Base-by-base conservation (phyloP, 768 basidiomycete species). In the Lanmaoa rubissima region DNA sequence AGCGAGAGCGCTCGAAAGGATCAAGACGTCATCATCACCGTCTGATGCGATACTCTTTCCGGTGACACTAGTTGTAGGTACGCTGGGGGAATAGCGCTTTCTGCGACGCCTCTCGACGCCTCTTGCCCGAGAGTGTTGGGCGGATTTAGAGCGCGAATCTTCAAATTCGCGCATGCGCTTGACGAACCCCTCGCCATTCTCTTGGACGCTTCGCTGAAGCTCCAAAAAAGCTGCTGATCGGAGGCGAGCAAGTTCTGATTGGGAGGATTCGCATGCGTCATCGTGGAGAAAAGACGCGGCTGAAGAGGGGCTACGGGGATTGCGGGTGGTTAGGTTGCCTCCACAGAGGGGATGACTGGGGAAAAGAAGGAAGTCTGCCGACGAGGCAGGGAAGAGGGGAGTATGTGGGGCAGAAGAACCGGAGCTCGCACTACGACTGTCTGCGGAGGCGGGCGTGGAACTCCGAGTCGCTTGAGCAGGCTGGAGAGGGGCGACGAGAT, bases 101-200 rank as follows among this genome's bases (percentile, higher is more conserved):
- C 73, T 76, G 17, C 76, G 76, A 57, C 78, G 74, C 64, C 71
- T 75, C 54, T 76, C 74, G 26, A 71, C 56, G 21, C 75, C 75
- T 49, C 75, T 77, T 52, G 74, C 69, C 42, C 75, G 76, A 36
- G 69, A 69, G 54, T 73, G 70, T 14, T 71, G 66, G 49, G 68
- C 73, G 35, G 74, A 73, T 55, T 73, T 72, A 38, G 79, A 79
- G 53, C 82, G 76, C 26, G 77, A 75, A 48, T 76, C 71, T 68
- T 90, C 88, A 65, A 84, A 86, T 60, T 88, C 83, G 53, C 85
- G 85, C 88, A 90, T 90, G 50, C 85, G 83, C 54, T 76, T 80
- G 13, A 90, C 79, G 47, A 90, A 78, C 8, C 84, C 82, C 61
- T 90, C 87, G 19, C 85, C 86, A 59, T 76, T 83, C 61, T 87